These are phyloP conservation scores for Beauveria varroae DNA, from an alignment of 2,329 filamentous ascomycete species.

Conservation along the genomic window DNA sequence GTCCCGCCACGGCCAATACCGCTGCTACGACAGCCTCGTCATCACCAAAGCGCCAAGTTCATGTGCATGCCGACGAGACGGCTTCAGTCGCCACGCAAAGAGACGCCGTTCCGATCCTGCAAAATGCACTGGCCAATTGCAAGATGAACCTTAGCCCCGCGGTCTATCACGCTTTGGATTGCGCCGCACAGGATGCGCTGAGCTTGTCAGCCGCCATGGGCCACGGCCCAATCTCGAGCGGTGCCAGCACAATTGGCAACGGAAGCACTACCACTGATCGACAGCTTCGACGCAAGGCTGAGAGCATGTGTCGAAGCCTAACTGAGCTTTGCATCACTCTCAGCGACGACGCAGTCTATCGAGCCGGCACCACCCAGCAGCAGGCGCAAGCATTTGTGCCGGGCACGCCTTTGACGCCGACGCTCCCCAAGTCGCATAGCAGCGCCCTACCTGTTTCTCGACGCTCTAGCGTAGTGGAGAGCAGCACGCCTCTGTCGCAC, in stretches of 20 bases:
- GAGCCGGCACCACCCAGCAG: constrained; percentile 13
- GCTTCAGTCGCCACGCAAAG: constrained; percentile 36
- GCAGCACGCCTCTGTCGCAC: constrained; percentile 28
- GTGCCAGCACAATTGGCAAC: constrained; percentile 53
- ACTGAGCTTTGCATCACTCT: constrained; percentile 88
- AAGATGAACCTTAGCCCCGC: constrained; percentile 61
- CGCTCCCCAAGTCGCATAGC: constrained; percentile 33
- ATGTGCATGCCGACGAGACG: constrained; percentile 27
- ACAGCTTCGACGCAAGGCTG: constrained; percentile 80
- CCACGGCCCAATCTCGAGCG: constrained; percentile 59
- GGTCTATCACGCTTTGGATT: constrained; percentile 72
- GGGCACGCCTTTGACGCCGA: constrained; percentile 33
- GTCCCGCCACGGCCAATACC: constrained; percentile 85
- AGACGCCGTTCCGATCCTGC: constrained; percentile 69
- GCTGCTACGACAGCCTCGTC: constrained; percentile 84
- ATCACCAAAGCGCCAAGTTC: constrained; percentile 63
- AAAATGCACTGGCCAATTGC: constrained; percentile 73
- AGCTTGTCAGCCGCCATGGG: constrained; percentile 72
- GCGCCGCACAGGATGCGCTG: constrained; percentile 74
- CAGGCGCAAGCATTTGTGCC: constrained; percentile 9
- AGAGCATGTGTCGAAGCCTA: constrained; percentile 84
- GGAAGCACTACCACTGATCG: constrained; percentile 60
- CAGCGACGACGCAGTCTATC: constrained; percentile 47
- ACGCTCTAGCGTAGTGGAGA: constrained; percentile 36
- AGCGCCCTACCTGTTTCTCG: constrained; percentile 29